These are phyloP conservation scores for Penicillium manginii DNA, from an alignment of 495 filamentous ascomycete species.

Conservation along the genomic window DNA sequence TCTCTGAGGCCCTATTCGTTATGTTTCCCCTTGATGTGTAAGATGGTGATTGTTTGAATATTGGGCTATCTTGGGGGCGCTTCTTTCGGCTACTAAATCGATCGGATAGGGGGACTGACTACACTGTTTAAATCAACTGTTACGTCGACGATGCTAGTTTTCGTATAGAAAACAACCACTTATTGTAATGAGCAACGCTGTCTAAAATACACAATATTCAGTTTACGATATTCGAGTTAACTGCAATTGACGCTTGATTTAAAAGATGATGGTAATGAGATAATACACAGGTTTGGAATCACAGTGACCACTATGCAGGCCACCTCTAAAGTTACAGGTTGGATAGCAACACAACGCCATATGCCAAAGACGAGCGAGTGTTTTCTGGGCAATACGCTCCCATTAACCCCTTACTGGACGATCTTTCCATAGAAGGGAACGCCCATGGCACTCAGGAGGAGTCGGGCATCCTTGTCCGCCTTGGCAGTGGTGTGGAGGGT, in stretches of 20 bases:
- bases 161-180: constrained; percentile 4
- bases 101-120: background rate
- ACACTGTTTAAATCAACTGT: constrained; percentile 14
- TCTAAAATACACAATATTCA: background rate
- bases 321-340: constrained; percentile 42
- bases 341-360: constrained; percentile 22
- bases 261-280: constrained; percentile 22
- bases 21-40: constrained; percentile 1
- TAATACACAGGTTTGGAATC: constrained; percentile 35
- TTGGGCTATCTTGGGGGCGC: background rate
- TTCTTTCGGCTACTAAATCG: constrained; percentile 7
- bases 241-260: constrained; percentile 19
- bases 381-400: background rate
- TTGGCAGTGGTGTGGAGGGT: constrained; percentile 85
- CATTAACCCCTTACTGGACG: constrained; percentile 43
- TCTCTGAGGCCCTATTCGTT: background rate
- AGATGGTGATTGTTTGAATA: background rate
- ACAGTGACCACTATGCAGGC: constrained; percentile 33
- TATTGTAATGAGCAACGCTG: constrained; percentile 1
- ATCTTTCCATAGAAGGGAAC: constrained; percentile 79
- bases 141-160: constrained; percentile 20
- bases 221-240: constrained; percentile 1
- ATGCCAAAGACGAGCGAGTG: constrained; percentile 13
- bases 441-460: constrained; percentile 81
- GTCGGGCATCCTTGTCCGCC: constrained; percentile 86